Conservation (phyloP, 1,139 yeast species). For the Wickerhamomyces sp. region DNA sequence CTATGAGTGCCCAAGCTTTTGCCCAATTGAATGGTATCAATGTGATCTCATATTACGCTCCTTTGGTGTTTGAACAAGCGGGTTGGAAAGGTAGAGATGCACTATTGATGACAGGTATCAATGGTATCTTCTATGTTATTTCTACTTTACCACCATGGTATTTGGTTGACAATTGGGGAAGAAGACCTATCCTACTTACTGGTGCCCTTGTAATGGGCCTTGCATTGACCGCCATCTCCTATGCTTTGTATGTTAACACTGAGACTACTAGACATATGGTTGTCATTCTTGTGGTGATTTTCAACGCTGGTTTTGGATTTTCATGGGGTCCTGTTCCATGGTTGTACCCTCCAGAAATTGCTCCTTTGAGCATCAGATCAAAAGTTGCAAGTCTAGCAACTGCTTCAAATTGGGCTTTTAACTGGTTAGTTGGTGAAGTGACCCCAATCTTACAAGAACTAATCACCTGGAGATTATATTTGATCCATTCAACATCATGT, state of each 20-base stretch:
- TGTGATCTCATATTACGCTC: slow-evolving; percentile 89
- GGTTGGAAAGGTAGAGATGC: slow-evolving; percentile 92
- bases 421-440: slow-evolving; percentile 86
- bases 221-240: slow-evolving; percentile 61
- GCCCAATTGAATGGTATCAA: slow-evolving; percentile 94
- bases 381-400: slow-evolving; percentile 90
- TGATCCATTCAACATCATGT: slow-evolving; percentile 78
- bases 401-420: slow-evolving; percentile 93
- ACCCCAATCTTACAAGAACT: slow-evolving; percentile 79
- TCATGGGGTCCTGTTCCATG: slow-evolving; percentile 96
- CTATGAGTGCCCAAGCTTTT: slow-evolving; percentile 86
- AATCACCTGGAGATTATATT: slow-evolving; percentile 75
- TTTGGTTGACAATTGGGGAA: slow-evolving; percentile 85
- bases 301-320: slow-evolving; percentile 83
- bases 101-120: slow-evolving; percentile 88
- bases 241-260: slow-evolving; percentile 56
- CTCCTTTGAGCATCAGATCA: slow-evolving; percentile 84
- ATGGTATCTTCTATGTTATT: slow-evolving; percentile 65
- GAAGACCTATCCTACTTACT: slow-evolving; percentile 71
- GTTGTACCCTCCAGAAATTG: slow-evolving; percentile 84
- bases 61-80: slow-evolving; percentile 89
- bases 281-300: slow-evolving; percentile 68
- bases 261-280: slow-evolving; percentile 65
- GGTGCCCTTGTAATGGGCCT: slow-evolving; percentile 81
- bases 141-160: slow-evolving; percentile 91